Evolutionary conservation across 2,329 filamentous ascomycete species (phyloP).

Genomic region (Myotisia sp.): DNA sequence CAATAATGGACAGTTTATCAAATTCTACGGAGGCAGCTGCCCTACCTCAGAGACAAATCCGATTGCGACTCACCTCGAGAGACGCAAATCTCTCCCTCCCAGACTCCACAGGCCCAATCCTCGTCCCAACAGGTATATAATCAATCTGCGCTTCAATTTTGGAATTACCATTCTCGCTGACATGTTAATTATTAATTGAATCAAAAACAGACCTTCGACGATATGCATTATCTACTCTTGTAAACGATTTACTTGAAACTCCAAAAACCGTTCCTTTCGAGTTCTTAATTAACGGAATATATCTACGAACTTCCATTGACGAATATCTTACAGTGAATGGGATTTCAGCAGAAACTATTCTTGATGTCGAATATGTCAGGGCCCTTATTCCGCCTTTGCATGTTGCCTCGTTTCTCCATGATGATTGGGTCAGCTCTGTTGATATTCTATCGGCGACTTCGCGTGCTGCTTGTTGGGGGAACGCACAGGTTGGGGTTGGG

Average conservation of each 20-base stretch:
- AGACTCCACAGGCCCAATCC: constrained; percentile 41
- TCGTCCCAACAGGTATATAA: constrained; percentile 41
- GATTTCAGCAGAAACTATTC: constrained; percentile 72
- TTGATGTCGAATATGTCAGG: constrained; percentile 85
- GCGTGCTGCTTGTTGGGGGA: constrained; percentile 43
- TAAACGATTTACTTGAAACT: constrained; percentile 46
- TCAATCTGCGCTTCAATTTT: not conserved
- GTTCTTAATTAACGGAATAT: constrained; percentile 88
- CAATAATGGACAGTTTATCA: constrained; percentile 12
- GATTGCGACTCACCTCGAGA: constrained; percentile 40
- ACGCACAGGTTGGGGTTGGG: constrained; percentile 34
- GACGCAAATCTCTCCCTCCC: constrained; percentile 41
- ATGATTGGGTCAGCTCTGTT: constrained; percentile 87
- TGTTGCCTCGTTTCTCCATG: constrained; percentile 85
- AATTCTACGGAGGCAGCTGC: constrained; percentile 7
- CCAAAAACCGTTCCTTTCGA: constrained; percentile 51
- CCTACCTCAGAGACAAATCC: constrained; percentile 34
- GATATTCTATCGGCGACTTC: constrained; percentile 63
- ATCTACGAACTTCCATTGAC: constrained; percentile 76
- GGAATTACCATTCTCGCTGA: constrained; percentile 1
- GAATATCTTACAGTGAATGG: constrained; percentile 78
- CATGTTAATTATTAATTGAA: constrained; percentile 11
- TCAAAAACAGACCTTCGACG: constrained; percentile 36
- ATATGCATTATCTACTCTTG: constrained; percentile 47
- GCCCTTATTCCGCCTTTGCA: constrained; percentile 80